These are phyloP conservation scores for Coemansia sp. DNA, from an alignment of 192 early-diverging fungal genomes.

Conservation along the genomic window DNA sequence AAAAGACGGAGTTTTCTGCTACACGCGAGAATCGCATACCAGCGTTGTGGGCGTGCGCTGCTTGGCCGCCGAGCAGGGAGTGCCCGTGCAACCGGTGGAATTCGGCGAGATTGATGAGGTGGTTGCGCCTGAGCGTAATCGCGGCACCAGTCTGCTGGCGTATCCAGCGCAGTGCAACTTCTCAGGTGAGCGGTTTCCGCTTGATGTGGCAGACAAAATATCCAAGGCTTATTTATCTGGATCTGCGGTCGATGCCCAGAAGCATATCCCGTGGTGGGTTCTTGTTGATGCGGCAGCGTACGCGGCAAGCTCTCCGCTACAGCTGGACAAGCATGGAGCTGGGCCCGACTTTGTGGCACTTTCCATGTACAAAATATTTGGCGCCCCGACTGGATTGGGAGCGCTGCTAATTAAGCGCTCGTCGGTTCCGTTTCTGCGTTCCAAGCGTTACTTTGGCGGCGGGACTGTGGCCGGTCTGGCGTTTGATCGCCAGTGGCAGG, in stretches of 20 bases:
- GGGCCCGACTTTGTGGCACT: conserved; percentile 69
- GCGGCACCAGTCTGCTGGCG: conserved; percentile 58
- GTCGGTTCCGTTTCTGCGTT: conserved; percentile 43
- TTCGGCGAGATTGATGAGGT: conserved; percentile 26
- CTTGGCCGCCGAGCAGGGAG: conserved; percentile 44
- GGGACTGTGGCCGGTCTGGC: conserved; percentile 68
- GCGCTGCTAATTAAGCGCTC: conserved; percentile 65
- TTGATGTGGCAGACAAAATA: conserved; percentile 56
- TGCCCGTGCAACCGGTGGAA: conserved; percentile 11
- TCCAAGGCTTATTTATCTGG: conserved; percentile 14
- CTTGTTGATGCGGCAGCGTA: conserved; percentile 78
- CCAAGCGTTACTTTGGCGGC: conserved; percentile 75
- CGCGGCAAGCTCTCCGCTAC: conserved; percentile 60
- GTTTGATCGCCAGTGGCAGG: conserved; percentile 57
- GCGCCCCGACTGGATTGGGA: conserved; percentile 80
- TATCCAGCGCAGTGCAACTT: conserved; percentile 89
- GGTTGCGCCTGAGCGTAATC: conserved; percentile 9
- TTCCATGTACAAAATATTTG: conserved; percentile 90
- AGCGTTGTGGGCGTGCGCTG: conserved; percentile 72
- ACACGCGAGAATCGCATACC: conserved; percentile 70
- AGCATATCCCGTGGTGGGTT: conserved; percentile 54
- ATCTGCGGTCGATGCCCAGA: neutral
- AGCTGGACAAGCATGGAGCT: conserved; percentile 48
- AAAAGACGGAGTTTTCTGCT: conserved; percentile 47
- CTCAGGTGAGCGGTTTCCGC: conserved; percentile 69